Evolutionary conservation across 306 rosid species (phyloP), one percentile per base, ranked within the genome.

Genomic region (Trichosanthes cucumerina): DNA sequence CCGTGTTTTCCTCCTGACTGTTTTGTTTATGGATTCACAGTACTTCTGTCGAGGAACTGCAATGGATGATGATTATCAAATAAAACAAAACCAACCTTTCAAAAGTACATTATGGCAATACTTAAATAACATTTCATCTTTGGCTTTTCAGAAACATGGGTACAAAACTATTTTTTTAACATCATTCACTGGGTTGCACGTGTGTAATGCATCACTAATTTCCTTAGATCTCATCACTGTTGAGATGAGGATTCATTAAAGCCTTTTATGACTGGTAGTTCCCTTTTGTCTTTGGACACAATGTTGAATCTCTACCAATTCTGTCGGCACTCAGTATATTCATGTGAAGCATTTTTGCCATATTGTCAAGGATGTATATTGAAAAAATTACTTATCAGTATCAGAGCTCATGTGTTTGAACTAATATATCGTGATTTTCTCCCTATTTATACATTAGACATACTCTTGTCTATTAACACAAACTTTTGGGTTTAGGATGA

Each of bases 21-120:
- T 91, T 87, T 87, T 87, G 89, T 96, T 81, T 68, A 91, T 43
- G 13, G 97, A 92, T 85, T 91, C 99, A 75, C 93, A 88, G 77
- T 96, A 96, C 86, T 92, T 96, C 78, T 92, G 98, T 82, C 93
- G 85, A 49, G 99, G 99, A 87, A 96, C 99, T 96, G 43, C 83
- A 86, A 31, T 7, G 3, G 53, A 83, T 71, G 54, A 49, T 59
- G 39, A 81, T 79, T 3, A 83, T 85, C 80, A 87, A 80, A 14
- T 76, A 54, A 26, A 72, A 6, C 24, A 4, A 75, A 75, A 73
- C 64, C 33, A 50, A 24, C 50, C 41, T 72, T 21, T 11, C 26
- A 52, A 34, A 50, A 44, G 31, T 63, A 54, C 47, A 44, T 7
- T 46, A 31, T 73, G 19, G n/a, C 41, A 47, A 26, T 53, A 47